A percentile compares a stretch with the other conserved stretches of the same genome.
phyloP scores from a whole-genome alignment of 129 eudicot genomes.

The Lonicera japonica region DNA sequence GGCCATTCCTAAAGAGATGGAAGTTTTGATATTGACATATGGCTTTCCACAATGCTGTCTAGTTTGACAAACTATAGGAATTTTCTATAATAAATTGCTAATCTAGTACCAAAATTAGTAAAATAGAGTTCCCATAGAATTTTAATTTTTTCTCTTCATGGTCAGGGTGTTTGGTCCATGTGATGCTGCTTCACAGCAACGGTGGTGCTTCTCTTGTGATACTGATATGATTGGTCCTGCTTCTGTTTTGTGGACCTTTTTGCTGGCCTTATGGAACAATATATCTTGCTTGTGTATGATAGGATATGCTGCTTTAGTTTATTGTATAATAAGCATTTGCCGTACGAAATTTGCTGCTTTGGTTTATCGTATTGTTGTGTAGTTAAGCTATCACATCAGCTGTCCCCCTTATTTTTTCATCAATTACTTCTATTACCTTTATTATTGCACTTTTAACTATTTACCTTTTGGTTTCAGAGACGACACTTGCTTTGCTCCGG shows the following conservation, averaged over 20 bases:
- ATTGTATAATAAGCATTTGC: background rate
- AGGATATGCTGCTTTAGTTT: background rate
- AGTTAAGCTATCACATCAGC: background rate
- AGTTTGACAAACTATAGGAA: no score
- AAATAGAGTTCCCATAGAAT: no score
- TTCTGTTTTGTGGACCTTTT: background rate
- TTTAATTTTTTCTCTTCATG: no score
- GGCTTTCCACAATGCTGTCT: no score
- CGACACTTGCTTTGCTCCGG: conserved; percentile 86
- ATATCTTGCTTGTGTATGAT: background rate
- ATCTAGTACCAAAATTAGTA: no score
- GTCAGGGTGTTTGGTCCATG: no score
- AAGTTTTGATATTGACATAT: no score
- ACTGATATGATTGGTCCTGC: background rate
- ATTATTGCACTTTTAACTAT: background rate
- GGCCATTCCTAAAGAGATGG: no score
- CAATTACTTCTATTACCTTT: no score
- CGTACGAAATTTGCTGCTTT: background rate
- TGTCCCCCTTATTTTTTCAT: background rate
- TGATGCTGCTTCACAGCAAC: no score
- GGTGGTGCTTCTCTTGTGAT: background rate
- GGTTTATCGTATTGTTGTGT: background rate
- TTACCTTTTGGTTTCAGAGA: conserved; percentile 61
- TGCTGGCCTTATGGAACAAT: background rate
- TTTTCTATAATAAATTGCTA: no score